Conservation (phyloP, 257 asterid species). For the Scutellaria baicalensis region DNA sequence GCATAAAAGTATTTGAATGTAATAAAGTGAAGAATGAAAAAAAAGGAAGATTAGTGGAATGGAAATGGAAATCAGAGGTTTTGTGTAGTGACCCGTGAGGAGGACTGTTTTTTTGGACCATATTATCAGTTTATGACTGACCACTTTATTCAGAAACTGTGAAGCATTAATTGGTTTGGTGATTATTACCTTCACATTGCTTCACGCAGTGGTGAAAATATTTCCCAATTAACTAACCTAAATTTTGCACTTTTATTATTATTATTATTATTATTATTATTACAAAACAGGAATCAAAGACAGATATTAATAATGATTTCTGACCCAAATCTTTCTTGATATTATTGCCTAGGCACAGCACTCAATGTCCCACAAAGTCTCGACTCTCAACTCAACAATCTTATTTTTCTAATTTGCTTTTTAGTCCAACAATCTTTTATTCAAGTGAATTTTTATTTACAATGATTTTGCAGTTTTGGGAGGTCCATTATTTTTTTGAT, state of each 20-base stretch:
- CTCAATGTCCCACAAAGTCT: not conserved
- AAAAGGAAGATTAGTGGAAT: not conserved
- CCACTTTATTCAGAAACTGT: not conserved
- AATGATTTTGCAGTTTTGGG: too few species aligned
- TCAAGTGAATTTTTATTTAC: too few species aligned
- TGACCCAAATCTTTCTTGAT: constrained; percentile 23
- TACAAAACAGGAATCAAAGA: not conserved
- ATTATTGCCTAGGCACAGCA: constrained; percentile 9
- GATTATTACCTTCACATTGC: not conserved
- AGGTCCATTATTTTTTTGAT: too few species aligned
- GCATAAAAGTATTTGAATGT: too few species aligned
- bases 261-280: too few species aligned
- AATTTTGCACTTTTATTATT: too few species aligned
- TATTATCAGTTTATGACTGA: not conserved
- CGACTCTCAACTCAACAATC: not conserved
- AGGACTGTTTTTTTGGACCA: not conserved
- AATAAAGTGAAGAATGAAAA: too few species aligned
- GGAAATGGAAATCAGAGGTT: not conserved
- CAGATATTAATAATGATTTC: constrained; percentile 6
- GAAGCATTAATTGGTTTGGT: not conserved
- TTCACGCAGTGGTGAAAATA: constrained; percentile 21
- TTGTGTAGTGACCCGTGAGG: not conserved
- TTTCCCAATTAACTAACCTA: not conserved
- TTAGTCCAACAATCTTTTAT: too few species aligned
- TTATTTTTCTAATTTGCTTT: too few species aligned